Evolutionary conservation across 2,329 filamentous ascomycete species (phyloP), one percentile per base, ranked within the genome.

Genomic region (Chaetomium strumarium): DNA sequence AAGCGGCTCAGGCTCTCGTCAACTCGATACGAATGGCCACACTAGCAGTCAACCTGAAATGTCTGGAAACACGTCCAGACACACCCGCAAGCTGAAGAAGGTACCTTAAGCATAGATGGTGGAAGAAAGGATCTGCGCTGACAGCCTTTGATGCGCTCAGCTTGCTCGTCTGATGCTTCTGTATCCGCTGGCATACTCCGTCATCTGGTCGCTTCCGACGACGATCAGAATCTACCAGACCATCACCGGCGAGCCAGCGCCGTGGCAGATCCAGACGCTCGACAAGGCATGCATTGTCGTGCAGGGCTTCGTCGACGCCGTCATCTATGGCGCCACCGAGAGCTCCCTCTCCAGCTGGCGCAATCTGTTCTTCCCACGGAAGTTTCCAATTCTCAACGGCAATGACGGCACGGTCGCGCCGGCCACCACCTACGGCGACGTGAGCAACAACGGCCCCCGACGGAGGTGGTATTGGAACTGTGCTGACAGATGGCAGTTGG

Each of bases 171-270:
- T 70, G 39, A 72, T 74, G 70, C 67, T 73, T 60, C 58, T 65
- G 16, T 74, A 74, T 52, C 71, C 71, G 3, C 53, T 72, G 0
- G 66, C 69, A 0, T 74, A 73, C 55, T 69, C 70, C 56, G 52
- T 70, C 3, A 66, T 73, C 30, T 74, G 71, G 71, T 66, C 66
- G 1, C 65, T 72, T 34, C 71, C 71, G 0, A 73, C 71, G 0
- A 52, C 60, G 0, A 68, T 73, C 45, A 62, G 70, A 12, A 69
- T 73, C 17, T 73, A 72, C 44, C 71, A 74, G 48, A 61, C 65
- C 12, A 61, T 63, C 16, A 68, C 58, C 1, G 62, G 64, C 1
- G 62, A 62, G 36, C 51, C 66, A 3, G 69, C 69, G 12, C 66
- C 70, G 0, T 69, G 72, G 53, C 58, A 62, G 8, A 55, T 70